Percentiles rank a stretch among this genome's conserved stretches.
Evolutionary conservation across 805 yeast species (phyloP).

Genomic region (Monosporozyma servazzii): DNA sequence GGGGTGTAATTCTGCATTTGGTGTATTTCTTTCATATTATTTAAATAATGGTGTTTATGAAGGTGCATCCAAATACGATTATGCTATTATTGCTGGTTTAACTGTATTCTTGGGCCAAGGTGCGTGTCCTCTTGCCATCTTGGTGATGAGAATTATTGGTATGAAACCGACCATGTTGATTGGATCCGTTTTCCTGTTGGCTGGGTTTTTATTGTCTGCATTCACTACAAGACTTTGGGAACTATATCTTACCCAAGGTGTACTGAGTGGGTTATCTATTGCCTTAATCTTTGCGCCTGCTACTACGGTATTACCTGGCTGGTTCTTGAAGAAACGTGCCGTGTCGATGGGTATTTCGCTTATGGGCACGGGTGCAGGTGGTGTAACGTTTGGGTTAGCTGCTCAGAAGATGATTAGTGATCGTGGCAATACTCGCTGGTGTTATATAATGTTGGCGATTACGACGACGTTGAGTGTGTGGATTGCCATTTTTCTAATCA

Average conservation of each 20-base stretch:
- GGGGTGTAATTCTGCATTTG: slow-evolving; percentile 64
- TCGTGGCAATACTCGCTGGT: slow-evolving; percentile 39
- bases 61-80: slow-evolving; percentile 50
- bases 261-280: slow-evolving; percentile 43
- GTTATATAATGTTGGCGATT: slow-evolving; percentile 37
- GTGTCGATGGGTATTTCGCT: slow-evolving; percentile 42
- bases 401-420: slow-evolving; percentile 34
- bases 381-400: slow-evolving; percentile 36
- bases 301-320: slow-evolving; percentile 53
- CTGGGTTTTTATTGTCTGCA: slow-evolving; percentile 51
- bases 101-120: slow-evolving; percentile 48
- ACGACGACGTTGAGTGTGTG: slow-evolving; percentile 31
- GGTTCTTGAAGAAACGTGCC: slow-evolving; percentile 58
- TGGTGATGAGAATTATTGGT: slow-evolving; percentile 43
- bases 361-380: slow-evolving; percentile 47
- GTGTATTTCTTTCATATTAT: slow-evolving; percentile 53
- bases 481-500: slow-evolving; percentile 36
- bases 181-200: slow-evolving; percentile 45
- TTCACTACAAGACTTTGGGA: slow-evolving; percentile 56
- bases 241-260: slow-evolving; percentile 58
- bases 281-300: slow-evolving; percentile 53
- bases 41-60: slow-evolving; percentile 40
- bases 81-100: slow-evolving; percentile 60
- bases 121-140: slow-evolving; percentile 47
- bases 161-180: slow-evolving; percentile 37